Conservation (phyloP, 1,284 basidiomycete genomes). For the Cryptococcus amylolentus region DNA sequence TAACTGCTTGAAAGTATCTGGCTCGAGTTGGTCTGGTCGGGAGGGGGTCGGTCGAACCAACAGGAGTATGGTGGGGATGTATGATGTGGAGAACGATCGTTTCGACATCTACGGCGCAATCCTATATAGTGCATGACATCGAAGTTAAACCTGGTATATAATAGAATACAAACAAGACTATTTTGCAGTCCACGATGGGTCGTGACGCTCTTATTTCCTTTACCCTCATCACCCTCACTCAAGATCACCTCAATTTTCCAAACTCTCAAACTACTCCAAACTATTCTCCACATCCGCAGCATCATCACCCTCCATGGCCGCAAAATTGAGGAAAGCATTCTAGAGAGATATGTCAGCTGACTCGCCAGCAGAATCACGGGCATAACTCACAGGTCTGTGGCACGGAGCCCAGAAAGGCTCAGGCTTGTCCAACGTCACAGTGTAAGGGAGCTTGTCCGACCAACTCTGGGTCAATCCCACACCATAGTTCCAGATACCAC, state of each 20-base stretch:
- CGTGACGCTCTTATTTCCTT: not conserved
- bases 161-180: conserved; percentile 1
- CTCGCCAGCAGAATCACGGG: conserved; percentile 5
- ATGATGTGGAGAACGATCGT: not conserved
- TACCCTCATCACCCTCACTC: no score
- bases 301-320: conserved; percentile 77
- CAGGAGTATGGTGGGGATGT: no score
- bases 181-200: not conserved
- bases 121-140: not conserved
- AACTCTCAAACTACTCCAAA: conserved; percentile 31
- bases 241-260: not conserved
- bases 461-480: conserved; percentile 88
- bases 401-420: conserved; percentile 93
- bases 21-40: no score
- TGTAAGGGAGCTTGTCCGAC: conserved; percentile 78
- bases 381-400: conserved; percentile 62
- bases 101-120: not conserved
- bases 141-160: not conserved
- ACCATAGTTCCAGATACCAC: conserved; percentile 89
- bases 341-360: conserved; percentile 34
- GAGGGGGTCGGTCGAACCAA: no score
- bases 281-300: conserved; percentile 83
- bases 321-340: conserved; percentile 87
- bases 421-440: conserved; percentile 85
- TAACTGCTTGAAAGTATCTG: no score